Evolutionary conservation across 1,284 basidiomycete genomes (phyloP), one percentile per base, ranked within the genome.

Genomic region (Austroboletus novae-zelandiae): DNA sequence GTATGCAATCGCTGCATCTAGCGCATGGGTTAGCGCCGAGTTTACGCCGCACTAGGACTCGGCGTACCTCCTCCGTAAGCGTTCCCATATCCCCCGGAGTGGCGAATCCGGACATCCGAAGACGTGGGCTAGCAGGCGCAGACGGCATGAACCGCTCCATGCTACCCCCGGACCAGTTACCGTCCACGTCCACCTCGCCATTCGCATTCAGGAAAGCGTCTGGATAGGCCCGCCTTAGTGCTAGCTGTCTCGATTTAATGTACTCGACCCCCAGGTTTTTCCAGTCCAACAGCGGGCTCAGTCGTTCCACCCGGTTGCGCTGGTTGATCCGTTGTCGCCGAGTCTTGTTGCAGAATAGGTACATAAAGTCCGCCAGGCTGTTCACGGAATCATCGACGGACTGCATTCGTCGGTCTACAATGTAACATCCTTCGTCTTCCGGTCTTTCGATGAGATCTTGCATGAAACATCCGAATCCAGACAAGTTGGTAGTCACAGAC

Each of bases 381-480:
- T 82, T 89, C 58, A 97, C 92, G 14, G 92, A 91, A 52, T 97
- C 94, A 62, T 98, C 94, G 50, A 96, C 83, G 25, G 89, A 92
- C 69, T 94, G 86, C 73, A 83, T 83, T 43, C 95, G 84, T 45
- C 96, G 83, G 68, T 98, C 95, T 62, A 98, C 86, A 69, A 98
- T 98, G 75, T 98, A 98, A 72, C 90, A 92, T 2, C 93, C 92
- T 66, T 91, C 89, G 40, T 90, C 88, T 54, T 83, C 76, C 0
- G 92, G 92, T 11, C 81, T 84, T 61, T 99, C 96, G 61, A 99
- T 94, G n/a, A 97, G 80, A 67, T 99, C 96, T 71, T 97, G 93
- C 91, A 98, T 96, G 77, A 97, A 98, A 71, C 94, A 98, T 23
- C 95, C 95, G 60, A 98, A 97, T 37, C 96, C 96, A 27, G 94